Percentiles rank a stretch among this genome's conserved stretches.
These are phyloP conservation scores for Jatropha multifida DNA, from an alignment of 441 rosid genomes.

Conservation along the genomic window DNA sequence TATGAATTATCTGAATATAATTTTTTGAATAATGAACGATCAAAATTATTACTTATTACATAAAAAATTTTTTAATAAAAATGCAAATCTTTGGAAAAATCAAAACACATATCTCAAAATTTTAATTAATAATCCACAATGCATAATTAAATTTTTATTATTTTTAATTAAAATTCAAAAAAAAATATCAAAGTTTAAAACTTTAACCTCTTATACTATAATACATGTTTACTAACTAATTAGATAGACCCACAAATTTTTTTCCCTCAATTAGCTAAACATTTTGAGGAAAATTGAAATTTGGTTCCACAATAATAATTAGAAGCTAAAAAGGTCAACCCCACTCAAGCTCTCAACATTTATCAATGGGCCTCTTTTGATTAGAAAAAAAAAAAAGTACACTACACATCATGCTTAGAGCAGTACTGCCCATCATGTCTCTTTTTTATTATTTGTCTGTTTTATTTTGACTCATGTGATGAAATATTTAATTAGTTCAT, in stretches of 20 bases:
- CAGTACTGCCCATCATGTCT: background rate
- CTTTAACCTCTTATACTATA: too few relatives aligned
- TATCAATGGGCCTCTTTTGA: background rate
- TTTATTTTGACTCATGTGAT: background rate
- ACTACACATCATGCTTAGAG: background rate
- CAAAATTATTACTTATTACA: too few relatives aligned
- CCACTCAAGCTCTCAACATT: background rate
- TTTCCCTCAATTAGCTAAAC: background rate
- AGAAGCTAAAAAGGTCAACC: background rate
- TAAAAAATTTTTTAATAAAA: too few relatives aligned
- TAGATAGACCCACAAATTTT: background rate
- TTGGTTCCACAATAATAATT: background rate
- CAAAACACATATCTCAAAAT: too few relatives aligned
- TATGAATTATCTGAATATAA: too few relatives aligned
- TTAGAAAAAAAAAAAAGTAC: background rate
- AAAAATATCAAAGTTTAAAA: too few relatives aligned
- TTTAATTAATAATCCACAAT: too few relatives aligned
- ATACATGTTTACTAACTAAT: conserved; percentile 10
- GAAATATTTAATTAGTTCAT: background rate
- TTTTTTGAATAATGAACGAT: too few relatives aligned
- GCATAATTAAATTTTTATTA: too few relatives aligned
- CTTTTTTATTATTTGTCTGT: background rate
- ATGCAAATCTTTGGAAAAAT: too few relatives aligned
- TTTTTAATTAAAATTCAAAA: too few relatives aligned
- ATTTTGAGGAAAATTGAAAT: background rate